Conservation (phyloP, 192 early-diverging fungal species). For the Backusella mclennaniae region DNA sequence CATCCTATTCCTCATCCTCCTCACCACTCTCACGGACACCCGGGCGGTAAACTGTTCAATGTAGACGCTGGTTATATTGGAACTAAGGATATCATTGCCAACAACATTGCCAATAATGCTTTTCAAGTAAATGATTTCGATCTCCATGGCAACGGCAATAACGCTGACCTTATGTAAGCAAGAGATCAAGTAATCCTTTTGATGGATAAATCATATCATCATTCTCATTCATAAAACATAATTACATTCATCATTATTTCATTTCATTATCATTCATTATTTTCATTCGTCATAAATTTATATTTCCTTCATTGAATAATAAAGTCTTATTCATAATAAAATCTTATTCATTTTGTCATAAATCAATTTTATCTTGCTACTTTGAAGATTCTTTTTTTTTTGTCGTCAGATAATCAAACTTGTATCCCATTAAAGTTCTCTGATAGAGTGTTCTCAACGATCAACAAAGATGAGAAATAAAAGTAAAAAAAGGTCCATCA, state of each 20-base stretch:
- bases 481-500: no score
- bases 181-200: no score
- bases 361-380: no score
- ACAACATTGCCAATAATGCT: background rate
- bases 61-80: background rate
- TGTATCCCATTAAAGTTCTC: no score
- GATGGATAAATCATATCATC: background rate
- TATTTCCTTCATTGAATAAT: no score
- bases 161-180: background rate
- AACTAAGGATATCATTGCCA: background rate
- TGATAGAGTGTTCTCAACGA: no score
- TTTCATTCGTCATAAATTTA: background rate
- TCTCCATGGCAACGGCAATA: background rate
- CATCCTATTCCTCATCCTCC: background rate
- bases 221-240: background rate
- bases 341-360: no score
- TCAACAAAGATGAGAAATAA: no score
- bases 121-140: background rate
- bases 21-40: background rate
- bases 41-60: background rate
- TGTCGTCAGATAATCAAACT: no score
- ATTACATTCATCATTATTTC: background rate
- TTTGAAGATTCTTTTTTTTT: no score
- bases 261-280: background rate
- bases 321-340: background rate